Base-by-base conservation (phyloP, 371 early-diverging fungal genomes). In the Mucor piriformis region DNA sequence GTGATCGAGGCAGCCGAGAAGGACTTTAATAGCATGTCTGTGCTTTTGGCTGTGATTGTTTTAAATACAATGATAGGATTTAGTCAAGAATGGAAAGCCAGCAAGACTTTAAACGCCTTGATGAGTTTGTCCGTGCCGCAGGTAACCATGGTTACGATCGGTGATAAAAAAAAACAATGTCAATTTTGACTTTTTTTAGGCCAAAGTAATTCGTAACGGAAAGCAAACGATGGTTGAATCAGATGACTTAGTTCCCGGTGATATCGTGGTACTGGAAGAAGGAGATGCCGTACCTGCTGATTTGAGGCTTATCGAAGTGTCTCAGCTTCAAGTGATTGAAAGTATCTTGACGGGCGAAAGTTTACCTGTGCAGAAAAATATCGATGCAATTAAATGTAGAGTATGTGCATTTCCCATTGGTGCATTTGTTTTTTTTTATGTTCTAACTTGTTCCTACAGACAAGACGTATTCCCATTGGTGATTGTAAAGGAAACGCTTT, bases 241-340 rank as follows among this genome's bases (percentile, higher is more conserved):
- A 8, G 75, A 70, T 48, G 88, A 87, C 1, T 73, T 95, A 3
- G 95, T 95, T 1, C 95, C 94, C 6, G 96, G 96, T 47, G 98
- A 97, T 66, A 63, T 96, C 25, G 83, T 96, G 18, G 79, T 90
- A 23, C 76, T 96, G 15, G 94, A 94, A 59, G 91, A 91, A 66
- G 95, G 96, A 11, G 95, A 95, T 54, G 91, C 89, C 7, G 86
- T 95, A 54, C 93, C 93, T 18, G 97, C 96, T 32, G 97, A 97
- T 70, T 78, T 92, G 25, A 87, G 95, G n/a, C 73, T 97, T 13
- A 88, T 92, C 53, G 92, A 94, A 50, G 85, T 82, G 4, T 71
- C 92, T 35, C 93, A 95, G 60, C 80, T 96, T 25, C 91, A 92
- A 61, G 75, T 93, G 0, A 84, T 94, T 2, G 46, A 46, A 46